These are phyloP conservation scores for Naganishia sp. DNA, from an alignment of 1,284 basidiomycete species.

Conservation along the genomic window DNA sequence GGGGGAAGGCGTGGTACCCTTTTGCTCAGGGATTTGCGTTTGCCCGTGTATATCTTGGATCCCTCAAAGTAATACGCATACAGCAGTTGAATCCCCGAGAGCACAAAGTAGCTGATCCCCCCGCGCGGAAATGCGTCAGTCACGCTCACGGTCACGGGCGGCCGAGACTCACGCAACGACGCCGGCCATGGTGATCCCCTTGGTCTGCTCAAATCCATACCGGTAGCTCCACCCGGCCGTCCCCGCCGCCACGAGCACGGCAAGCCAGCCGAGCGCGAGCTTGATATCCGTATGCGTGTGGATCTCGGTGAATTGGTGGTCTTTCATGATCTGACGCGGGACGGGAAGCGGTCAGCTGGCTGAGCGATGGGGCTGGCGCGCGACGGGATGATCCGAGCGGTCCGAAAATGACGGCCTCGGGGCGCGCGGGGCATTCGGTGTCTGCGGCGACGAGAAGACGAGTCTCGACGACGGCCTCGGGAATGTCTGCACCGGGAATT, in stretches of 20 bases:
- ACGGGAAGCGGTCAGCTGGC: background rate
- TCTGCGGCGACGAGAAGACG: too few species aligned
- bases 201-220: slow-evolving; percentile 42
- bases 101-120: slow-evolving; percentile 64
- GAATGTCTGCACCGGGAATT: too few species aligned
- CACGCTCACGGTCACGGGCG: background rate
- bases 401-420: too few species aligned
- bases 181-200: slow-evolving; percentile 37
- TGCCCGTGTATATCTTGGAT: slow-evolving; percentile 61
- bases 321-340: slow-evolving; percentile 37
- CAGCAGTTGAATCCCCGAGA: slow-evolving; percentile 69
- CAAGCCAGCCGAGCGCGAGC: slow-evolving; percentile 44
- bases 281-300: slow-evolving; percentile 45
- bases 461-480: too few species aligned
- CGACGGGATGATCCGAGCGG: too few species aligned
- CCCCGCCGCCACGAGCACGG: slow-evolving; percentile 40
- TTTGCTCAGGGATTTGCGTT: slow-evolving; percentile 51
- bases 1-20: slow-evolving; percentile 42
- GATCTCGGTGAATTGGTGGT: slow-evolving; percentile 40
- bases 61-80: slow-evolving; percentile 80
- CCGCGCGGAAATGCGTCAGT: background rate
- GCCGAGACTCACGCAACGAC: slow-evolving; percentile 36
- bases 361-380: background rate
- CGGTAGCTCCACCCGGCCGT: slow-evolving; percentile 43
- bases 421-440: too few species aligned